These are phyloP conservation scores for Stenocarpella maydis DNA, from an alignment of 2,329 filamentous ascomycete species.

Conservation along the genomic window DNA sequence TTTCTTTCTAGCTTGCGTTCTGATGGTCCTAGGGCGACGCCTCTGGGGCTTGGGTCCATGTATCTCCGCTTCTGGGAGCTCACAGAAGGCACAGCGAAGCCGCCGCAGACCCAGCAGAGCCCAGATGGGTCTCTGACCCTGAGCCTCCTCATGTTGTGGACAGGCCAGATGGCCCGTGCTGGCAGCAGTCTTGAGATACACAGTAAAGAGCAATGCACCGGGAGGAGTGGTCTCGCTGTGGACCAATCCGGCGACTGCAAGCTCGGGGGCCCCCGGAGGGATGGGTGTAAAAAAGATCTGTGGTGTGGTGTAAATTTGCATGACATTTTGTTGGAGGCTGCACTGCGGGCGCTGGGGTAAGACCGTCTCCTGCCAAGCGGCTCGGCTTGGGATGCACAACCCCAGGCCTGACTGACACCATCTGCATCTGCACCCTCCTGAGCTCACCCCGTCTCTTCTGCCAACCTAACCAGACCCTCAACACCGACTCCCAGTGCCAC, in stretches of 20 bases:
- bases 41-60: constrained; percentile 2
- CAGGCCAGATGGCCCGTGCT: constrained; percentile 28
- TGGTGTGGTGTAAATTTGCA: neutral
- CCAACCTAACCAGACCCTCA: neutral
- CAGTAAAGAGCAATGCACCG: neutral
- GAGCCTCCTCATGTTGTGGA: constrained; percentile 25
- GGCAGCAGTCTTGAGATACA: neutral
- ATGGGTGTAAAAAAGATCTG: neutral
- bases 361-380: constrained; percentile 8
- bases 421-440: no score
- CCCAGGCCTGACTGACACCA: neutral
- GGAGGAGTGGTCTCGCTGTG: neutral
- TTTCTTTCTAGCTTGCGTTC: neutral
- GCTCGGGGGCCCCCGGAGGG: neutral
- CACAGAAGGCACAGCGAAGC: neutral
- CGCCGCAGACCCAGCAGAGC: constrained; percentile 7
- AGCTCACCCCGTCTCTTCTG: neutral
- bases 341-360: neutral
- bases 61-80: constrained; percentile 12
- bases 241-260: neutral
- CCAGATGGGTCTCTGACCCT: constrained; percentile 26
- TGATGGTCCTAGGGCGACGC: neutral
- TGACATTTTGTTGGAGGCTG: no score
- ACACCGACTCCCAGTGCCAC: constrained; percentile 1
- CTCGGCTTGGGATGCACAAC: neutral